Conservation (phyloP, 805 yeast genomes). For the Pichia manshurica region DNA sequence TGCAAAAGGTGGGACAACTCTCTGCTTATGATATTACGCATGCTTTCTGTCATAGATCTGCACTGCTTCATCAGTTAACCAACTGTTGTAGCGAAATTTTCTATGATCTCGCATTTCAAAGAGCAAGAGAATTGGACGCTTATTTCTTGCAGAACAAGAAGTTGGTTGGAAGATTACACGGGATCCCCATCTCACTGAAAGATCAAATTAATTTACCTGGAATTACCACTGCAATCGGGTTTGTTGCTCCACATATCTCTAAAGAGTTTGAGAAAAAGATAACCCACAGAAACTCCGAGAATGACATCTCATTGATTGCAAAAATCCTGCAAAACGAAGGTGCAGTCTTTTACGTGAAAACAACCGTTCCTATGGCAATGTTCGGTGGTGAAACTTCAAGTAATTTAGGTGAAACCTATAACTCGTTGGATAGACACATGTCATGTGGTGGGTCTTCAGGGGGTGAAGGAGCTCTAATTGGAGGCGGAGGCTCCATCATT, state of each 20-base stretch:
- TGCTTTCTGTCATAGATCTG: slow-evolving; percentile 40
- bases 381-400: slow-evolving; percentile 37
- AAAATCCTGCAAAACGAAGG: slow-evolving; percentile 33
- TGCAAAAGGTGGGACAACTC: slow-evolving; percentile 29
- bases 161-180: slow-evolving; percentile 39
- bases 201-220: slow-evolving; percentile 39
- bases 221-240: slow-evolving; percentile 36
- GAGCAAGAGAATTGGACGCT: slow-evolving; percentile 37
- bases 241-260: slow-evolving; percentile 29
- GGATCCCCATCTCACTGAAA: slow-evolving; percentile 41
- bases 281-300: slow-evolving; percentile 25
- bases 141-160: slow-evolving; percentile 31
- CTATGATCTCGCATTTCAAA: slow-evolving; percentile 34
- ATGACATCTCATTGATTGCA: slow-evolving; percentile 27
- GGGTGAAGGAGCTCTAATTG: slow-evolving; percentile 38
- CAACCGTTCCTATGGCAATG: slow-evolving; percentile 41
- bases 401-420: slow-evolving; percentile 35
- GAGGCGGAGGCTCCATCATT: slow-evolving; percentile 29
- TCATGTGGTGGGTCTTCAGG: slow-evolving; percentile 42
- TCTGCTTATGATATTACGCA: slow-evolving; percentile 32
- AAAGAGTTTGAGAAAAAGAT: slow-evolving; percentile 20
- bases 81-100: slow-evolving; percentile 39
- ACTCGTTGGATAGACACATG: slow-evolving; percentile 34
- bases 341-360: slow-evolving; percentile 39
- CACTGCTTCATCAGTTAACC: slow-evolving; percentile 38